Percentiles rank a stretch among this genome's conserved stretches.
Conservation (phyloP, 176 grass and related monocot species). For the Eremochloa ophiuroides region DNA sequence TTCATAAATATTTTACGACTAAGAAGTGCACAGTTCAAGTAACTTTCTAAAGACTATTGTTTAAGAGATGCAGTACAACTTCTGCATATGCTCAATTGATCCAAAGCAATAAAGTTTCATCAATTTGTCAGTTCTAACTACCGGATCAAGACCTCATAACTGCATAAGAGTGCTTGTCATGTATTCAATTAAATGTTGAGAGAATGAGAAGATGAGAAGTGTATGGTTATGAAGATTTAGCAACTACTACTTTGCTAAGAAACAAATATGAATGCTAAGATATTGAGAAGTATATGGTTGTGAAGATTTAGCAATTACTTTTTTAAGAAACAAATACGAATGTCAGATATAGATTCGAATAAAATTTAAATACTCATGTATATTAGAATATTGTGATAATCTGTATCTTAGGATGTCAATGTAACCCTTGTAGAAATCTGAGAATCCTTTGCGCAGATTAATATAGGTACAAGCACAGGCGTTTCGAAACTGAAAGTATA, state of each 20-base stretch:
- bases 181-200: neutral
- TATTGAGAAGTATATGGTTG: neutral
- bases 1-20: conserved; percentile 27
- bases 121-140: conserved; percentile 10
- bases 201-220: neutral
- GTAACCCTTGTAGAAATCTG: neutral
- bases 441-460: neutral
- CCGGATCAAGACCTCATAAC: neutral
- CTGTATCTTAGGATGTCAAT: neutral
- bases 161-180: neutral
- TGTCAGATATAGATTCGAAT: neutral
- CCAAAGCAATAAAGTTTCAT: conserved; percentile 21
- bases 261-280: neutral
- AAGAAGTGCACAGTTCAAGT: neutral
- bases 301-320: neutral
- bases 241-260: too few species aligned
- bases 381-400: neutral
- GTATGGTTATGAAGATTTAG: neutral
- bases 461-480: neutral
- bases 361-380: neutral
- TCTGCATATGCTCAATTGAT: conserved; percentile 8
- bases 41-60: conserved; percentile 6
- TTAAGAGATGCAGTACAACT: conserved; percentile 5
- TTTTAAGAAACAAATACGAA: neutral
- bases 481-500: neutral